Conservation (phyloP, 2,329 filamentous ascomycete genomes). For the Setomelanomma holmii region DNA sequence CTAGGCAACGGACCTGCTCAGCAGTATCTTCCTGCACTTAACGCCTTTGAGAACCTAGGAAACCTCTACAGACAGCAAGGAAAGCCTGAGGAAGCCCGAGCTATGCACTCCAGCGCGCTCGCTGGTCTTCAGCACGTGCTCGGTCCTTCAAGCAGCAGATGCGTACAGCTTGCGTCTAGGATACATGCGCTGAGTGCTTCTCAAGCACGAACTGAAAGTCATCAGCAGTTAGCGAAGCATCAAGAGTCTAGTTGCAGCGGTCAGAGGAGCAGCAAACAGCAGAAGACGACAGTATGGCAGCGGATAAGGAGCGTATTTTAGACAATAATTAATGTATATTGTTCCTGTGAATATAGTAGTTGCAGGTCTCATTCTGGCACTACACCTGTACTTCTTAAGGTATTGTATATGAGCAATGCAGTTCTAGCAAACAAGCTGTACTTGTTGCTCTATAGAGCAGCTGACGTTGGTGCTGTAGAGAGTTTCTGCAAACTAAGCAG, state of each 20-base stretch:
- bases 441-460: not conserved
- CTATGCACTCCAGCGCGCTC: conserved; percentile 1
- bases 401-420: no score
- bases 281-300: not conserved
- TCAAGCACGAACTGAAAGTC: not conserved
- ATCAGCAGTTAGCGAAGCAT: not conserved
- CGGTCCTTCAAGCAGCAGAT: not conserved
- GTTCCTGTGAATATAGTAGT: not conserved
- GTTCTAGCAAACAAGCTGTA: not conserved
- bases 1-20: conserved; percentile 13
- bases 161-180: not conserved
- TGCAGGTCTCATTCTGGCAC: not conserved
- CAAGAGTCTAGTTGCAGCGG: not conserved
- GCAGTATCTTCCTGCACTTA: not conserved
- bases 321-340: not conserved
- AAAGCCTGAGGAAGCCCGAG: not conserved
- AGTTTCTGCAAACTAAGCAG: not conserved
- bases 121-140: conserved; percentile 1
- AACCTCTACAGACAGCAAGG: not conserved
- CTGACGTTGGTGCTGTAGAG: not conserved
- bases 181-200: not conserved
- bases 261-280: not conserved
- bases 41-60: conserved; percentile 1
- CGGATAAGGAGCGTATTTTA: not conserved
- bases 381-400: no score